Conservation (phyloP, 345 rosid species). For the Arabidopsis arenosa region DNA sequence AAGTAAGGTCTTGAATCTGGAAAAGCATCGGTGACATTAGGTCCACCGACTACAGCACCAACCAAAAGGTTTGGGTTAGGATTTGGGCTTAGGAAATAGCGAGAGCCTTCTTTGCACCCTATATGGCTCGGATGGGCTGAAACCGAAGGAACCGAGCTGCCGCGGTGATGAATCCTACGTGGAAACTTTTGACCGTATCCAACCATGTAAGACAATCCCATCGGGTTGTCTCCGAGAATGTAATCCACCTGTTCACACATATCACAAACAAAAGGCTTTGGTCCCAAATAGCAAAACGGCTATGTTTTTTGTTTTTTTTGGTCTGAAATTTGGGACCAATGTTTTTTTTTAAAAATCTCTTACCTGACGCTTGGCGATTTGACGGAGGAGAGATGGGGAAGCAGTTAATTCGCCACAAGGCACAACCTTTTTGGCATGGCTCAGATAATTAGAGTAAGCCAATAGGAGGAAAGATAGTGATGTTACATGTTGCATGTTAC, state of each 20-base stretch:
- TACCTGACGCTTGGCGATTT: constrained; percentile 67
- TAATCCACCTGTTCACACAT: constrained; percentile 76
- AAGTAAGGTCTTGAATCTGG: constrained; percentile 81
- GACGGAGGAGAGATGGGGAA: constrained; percentile 66
- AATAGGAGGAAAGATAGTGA: constrained; percentile 80
- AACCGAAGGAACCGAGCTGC: constrained; percentile 76
- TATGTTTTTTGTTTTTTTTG: constrained; percentile 18
- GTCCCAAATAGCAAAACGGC: constrained; percentile 34
- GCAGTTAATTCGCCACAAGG: constrained; percentile 64
- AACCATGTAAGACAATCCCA: constrained; percentile 93
- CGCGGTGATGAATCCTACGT: constrained; percentile 92
- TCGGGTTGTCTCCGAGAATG: constrained; percentile 89
- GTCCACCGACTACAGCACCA: constrained; percentile 94
- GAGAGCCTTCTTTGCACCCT: constrained; percentile 72
- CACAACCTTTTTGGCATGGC: constrained; percentile 65
- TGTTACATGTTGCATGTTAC: constrained; percentile 99
- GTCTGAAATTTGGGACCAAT: constrained; percentile 34
- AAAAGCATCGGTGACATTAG: constrained; percentile 76
- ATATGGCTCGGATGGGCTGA: constrained; percentile 66
- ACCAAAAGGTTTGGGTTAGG: constrained; percentile 82
- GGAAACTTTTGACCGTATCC: constrained; percentile 87
- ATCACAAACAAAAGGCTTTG: constrained; percentile 22
- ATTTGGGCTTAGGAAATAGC: constrained; percentile 61
- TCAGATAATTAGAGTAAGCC: constrained; percentile 85
- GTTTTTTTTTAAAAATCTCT: background rate